phyloP scores from a whole-genome alignment of 495 filamentous ascomycete species.

The Penicillium coffeae region DNA sequence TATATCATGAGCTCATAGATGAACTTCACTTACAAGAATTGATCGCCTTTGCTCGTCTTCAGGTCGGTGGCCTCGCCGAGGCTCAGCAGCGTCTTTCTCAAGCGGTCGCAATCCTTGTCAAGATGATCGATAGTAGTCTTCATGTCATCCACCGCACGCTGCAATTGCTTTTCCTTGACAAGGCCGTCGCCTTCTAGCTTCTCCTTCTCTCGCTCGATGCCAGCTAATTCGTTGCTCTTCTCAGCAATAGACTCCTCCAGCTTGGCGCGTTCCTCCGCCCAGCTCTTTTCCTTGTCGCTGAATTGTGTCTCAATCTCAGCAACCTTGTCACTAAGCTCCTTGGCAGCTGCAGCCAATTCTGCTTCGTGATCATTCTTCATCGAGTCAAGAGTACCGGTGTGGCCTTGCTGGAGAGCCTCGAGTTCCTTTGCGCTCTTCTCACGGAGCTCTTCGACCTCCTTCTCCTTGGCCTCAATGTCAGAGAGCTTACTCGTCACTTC shows the following conservation, averaged over 20 bases:
- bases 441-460: constrained; percentile 29
- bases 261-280: constrained; percentile 30
- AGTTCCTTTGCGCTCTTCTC: constrained; percentile 16
- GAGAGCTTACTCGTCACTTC: constrained; percentile 18
- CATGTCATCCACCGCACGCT: constrained; percentile 46
- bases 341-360: constrained; percentile 25
- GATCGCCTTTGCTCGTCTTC: constrained; percentile 54
- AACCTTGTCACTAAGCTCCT: constrained; percentile 35
- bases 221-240: constrained; percentile 33
- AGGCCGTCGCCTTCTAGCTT: constrained; percentile 42
- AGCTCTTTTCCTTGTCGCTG: constrained; percentile 35
- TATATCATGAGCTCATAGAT: constrained; percentile 20
- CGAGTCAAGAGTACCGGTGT: constrained; percentile 28
- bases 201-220: constrained; percentile 47
- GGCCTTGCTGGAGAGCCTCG: constrained; percentile 17
- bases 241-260: constrained; percentile 37
- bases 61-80: constrained; percentile 59
- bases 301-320: constrained; percentile 33
- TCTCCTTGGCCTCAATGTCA: constrained; percentile 18
- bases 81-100: constrained; percentile 55
- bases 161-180: constrained; percentile 48
- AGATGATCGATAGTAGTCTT: constrained; percentile 49
- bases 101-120: constrained; percentile 51
- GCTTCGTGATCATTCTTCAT: constrained; percentile 20
- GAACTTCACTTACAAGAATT: constrained; percentile 58